phyloP scores from a whole-genome alignment of 2,329 filamentous ascomycete species.

The Eurotiales sp. region DNA sequence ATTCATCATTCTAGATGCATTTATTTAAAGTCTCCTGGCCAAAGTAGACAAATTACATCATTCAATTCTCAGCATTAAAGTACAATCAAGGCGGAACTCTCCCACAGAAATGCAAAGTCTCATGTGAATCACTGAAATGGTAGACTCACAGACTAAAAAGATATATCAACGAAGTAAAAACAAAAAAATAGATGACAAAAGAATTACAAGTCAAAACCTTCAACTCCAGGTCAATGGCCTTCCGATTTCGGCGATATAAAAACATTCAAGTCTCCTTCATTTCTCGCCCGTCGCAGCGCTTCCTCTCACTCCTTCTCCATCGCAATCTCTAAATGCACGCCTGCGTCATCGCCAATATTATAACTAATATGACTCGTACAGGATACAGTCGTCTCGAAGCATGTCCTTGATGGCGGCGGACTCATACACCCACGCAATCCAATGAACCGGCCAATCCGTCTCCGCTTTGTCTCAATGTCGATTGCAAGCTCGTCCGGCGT shows the following conservation, averaged over 20 bases:
- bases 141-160: too few relatives aligned
- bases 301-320: conserved; percentile 15
- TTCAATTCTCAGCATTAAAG: too few relatives aligned
- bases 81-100: too few relatives aligned
- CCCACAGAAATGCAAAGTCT: too few relatives aligned
- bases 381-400: conserved; percentile 2
- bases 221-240: not conserved
- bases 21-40: too few relatives aligned
- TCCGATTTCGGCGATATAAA: not conserved
- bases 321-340: not conserved
- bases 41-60: too few relatives aligned
- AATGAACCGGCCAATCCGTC: conserved; percentile 43
- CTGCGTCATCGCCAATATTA: not conserved
- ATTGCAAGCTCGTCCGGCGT: conserved; percentile 18
- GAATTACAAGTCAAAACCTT: too few relatives aligned
- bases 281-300: conserved; percentile 1
- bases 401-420: conserved; percentile 12
- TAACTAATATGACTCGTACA: conserved; percentile 1
- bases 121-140: too few relatives aligned
- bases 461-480: conserved; percentile 35
- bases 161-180: too few relatives aligned
- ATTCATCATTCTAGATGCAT: too few relatives aligned
- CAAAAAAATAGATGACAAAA: too few relatives aligned
- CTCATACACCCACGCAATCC: conserved; percentile 37
- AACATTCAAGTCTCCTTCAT: not conserved